These are phyloP conservation scores for Acanthamoeba culbertsoni DNA, from an alignment of 208 protist species.

Conservation along the genomic window DNA sequence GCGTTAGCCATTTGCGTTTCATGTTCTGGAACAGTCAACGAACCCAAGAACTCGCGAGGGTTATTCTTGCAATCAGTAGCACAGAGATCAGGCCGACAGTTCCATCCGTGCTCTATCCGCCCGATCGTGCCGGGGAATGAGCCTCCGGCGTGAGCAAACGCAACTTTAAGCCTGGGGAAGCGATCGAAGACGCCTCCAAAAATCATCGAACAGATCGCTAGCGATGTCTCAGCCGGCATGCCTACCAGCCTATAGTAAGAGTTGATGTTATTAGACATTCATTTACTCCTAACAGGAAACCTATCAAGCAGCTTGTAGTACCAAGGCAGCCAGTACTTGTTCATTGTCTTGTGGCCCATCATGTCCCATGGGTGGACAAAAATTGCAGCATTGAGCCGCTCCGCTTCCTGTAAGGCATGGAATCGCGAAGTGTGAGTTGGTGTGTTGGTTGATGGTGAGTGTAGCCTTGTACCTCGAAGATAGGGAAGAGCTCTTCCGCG, in stretches of 20 bases:
- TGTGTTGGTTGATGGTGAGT: too few species aligned
- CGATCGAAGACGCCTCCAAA: constrained; percentile 85
- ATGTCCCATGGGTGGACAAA: constrained; percentile 90
- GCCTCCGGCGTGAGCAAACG: constrained; percentile 87
- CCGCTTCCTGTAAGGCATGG: constrained; percentile 64
- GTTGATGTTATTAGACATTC: too few species aligned
- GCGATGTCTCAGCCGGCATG: constrained; percentile 86
- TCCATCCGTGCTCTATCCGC: constrained; percentile 82
- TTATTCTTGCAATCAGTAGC: constrained; percentile 68
- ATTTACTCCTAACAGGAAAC: too few species aligned
- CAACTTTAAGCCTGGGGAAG: constrained; percentile 80
- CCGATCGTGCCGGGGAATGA: constrained; percentile 85
- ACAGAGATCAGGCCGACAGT: constrained; percentile 86
- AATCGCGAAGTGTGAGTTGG: too few species aligned
- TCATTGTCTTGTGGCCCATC: constrained; percentile 79
- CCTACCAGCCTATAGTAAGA: constrained; percentile 79
- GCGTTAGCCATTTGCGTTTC: background rate
- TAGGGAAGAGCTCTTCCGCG: constrained; percentile 80
- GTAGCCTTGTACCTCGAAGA: constrained; percentile 87
- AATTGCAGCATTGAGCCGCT: constrained; percentile 75
- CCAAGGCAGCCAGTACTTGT: constrained; percentile 88
- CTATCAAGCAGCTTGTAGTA: too few species aligned
- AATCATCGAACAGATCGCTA: constrained; percentile 86
- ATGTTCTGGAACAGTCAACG: background rate
- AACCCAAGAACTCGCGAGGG: constrained; percentile 72